Conservation (phyloP, 306 rosid genomes). For the Fragaria vesca region DNA sequence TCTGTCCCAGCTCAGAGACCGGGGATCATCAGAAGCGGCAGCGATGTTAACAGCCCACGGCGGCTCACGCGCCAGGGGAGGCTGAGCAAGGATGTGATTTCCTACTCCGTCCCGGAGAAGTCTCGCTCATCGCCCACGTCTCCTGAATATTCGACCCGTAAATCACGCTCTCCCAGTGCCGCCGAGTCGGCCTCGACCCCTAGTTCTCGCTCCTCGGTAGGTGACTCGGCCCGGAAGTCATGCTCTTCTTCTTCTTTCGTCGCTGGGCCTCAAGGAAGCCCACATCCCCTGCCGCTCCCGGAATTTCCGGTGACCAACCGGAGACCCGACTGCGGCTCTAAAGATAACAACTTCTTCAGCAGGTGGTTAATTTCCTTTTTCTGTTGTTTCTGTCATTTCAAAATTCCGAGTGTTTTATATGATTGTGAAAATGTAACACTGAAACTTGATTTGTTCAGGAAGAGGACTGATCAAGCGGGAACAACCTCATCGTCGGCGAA, state of each 20-base stretch:
- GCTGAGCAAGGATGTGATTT: slow-evolving; percentile 49
- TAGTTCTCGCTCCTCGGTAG: slow-evolving; percentile 22
- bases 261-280: slow-evolving; percentile 24
- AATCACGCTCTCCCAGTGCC: slow-evolving; percentile 23
- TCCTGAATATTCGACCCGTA: slow-evolving; percentile 35
- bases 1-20: not conserved
- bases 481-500: slow-evolving; percentile 15
- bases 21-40: slow-evolving; percentile 3
- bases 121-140: slow-evolving; percentile 45
- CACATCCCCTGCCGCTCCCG: slow-evolving; percentile 73
- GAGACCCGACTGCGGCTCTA: slow-evolving; percentile 29
- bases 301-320: slow-evolving; percentile 34
- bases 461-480: slow-evolving; percentile 32
- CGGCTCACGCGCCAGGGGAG: slow-evolving; percentile 68
- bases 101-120: slow-evolving; percentile 9
- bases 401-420: not conserved
- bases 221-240: slow-evolving; percentile 25
- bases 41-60: slow-evolving; percentile 31
- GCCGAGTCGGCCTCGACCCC: slow-evolving; percentile 17
- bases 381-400: not conserved
- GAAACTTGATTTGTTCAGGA: slow-evolving; percentile 33
- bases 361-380: slow-evolving; percentile 34
- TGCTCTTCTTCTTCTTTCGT: slow-evolving; percentile 32
- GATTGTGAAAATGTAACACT: slow-evolving; percentile 10
- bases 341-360: slow-evolving; percentile 5